Conservation (phyloP, 2,329 filamentous ascomycete genomes). For the Aspergillus thermomutatus region DNA sequence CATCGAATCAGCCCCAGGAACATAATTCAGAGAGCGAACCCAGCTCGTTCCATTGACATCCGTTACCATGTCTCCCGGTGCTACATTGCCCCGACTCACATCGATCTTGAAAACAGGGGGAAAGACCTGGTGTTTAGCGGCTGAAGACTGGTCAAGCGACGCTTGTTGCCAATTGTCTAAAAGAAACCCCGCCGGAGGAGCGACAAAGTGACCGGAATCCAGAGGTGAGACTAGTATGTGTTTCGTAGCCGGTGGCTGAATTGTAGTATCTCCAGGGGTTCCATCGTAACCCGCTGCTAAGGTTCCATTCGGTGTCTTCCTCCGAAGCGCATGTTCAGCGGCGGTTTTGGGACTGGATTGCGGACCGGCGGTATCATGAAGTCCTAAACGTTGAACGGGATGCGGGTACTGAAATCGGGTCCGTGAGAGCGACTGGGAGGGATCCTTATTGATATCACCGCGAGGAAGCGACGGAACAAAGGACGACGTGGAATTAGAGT, state of each 20-base stretch:
- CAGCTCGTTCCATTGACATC: conserved; percentile 37
- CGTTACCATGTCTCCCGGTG: conserved; percentile 29
- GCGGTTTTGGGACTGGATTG: conserved; percentile 20
- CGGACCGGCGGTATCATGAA: conserved; percentile 25
- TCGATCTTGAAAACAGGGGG: conserved; percentile 40
- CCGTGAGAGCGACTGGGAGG: conserved; percentile 27
- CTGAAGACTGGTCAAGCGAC: conserved; percentile 25
- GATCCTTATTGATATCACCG: conserved; percentile 25
- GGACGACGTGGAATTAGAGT: conserved; percentile 22
- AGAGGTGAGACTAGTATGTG: conserved; percentile 72
- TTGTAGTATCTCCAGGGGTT: conserved; percentile 67
- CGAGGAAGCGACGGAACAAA: conserved; percentile 21
- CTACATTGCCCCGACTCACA: conserved; percentile 20
- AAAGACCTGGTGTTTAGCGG: conserved; percentile 35
- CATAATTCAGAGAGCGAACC: conserved; percentile 43
- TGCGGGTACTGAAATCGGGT: conserved; percentile 38
- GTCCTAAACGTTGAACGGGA: conserved; percentile 36
- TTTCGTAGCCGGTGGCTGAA: conserved; percentile 74
- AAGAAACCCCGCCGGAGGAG: conserved; percentile 29
- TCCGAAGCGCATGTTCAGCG: conserved; percentile 72
- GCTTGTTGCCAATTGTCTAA: conserved; percentile 32
- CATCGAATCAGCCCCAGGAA: conserved; percentile 58
- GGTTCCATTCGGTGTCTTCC: conserved; percentile 93
- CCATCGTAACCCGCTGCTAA: conserved; percentile 89
- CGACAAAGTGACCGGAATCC: conserved; percentile 35